Base-by-base conservation (phyloP, 2,329 filamentous ascomycete genomes). In the Myriosclerotinia scirpicola region DNA sequence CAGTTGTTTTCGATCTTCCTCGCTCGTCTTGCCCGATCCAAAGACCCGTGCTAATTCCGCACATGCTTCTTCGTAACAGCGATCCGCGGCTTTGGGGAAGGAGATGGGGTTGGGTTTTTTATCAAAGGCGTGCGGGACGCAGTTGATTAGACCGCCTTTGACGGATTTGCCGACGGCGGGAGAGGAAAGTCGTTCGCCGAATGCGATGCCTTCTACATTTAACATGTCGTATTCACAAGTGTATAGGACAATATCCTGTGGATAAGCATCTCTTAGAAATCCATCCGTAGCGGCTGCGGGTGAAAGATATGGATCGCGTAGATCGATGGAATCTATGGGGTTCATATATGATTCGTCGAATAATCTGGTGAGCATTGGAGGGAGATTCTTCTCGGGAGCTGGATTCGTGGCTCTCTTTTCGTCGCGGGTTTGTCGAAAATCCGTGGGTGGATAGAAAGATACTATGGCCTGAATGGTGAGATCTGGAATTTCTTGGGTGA, bases 221-320 rank as follows among this genome's bases (percentile, higher is more conserved):
- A 89, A 76, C 85, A 89, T 88, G 74, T 89, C 85, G 75, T 82
- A 85, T 77, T 89, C 87, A 76, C 87, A 89, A 3, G 87, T 82
- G 71, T 84, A 85, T 53, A 88, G 77, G 22, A 88, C 79, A 3
- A 89, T 76, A 20, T 83, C 82, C 0, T 82, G 79, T 3, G 87
- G 81, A 50, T 85, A 79, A 14, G 77, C 77, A 4, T 76, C 76
- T 8, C 60, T 69, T 12, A 89, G 71, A n/a, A 84, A 71, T 38
- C 81, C 80, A 69, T 86, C 82, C 0, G 81, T 75, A 66, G 87
- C 86, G 9, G 85, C 80, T 4, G 81, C 83, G 0, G 87, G 87
- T 0, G 85, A 87, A 4, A 90, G 78, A 26, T 82, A 82, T 2
- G 84, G 84, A 67, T 87, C 81, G 2, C 78, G 77, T 11, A 85